Evolutionary conservation across 805 yeast species (phyloP), one percentile per base, ranked within the genome.

Genomic region (Metschnikowia santaceciliae): DNA sequence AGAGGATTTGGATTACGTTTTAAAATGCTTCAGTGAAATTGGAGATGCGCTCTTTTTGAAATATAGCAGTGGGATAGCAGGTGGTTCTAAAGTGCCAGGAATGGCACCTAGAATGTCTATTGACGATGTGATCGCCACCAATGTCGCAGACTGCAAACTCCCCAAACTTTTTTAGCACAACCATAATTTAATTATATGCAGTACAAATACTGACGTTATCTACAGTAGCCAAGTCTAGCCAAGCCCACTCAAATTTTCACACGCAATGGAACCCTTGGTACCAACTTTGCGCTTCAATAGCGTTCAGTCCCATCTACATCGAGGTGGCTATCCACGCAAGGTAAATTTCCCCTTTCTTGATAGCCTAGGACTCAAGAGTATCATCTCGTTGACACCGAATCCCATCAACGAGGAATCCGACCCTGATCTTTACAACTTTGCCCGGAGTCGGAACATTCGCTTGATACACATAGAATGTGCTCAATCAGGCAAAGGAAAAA

Each of bases 261-360:
- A 15, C 46, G n/a, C 22, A 22, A 36, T 36, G 42, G 56, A 53
- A 13, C 59, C 59, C 6, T 61, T 78, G 3, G 84, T 83, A 0
- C 89, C 96, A 0, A 98, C 99, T 2, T 72, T 91, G 53, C 76
- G 90, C 52, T 94, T 86, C 67, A 82, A 83, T 46, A 74, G 81
- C 14, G 81, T 91, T 2, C 88, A 86, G 59, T 81, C 86, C 1
- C 74, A 78, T 45, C 70, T 92, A 3, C 87, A 83, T 61, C 70
- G 98, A 42, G 98, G 98, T 0, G 86, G 95, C 1, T 88, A 87
- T 59, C 98, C 98, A 1, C 77, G 94, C 47, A 81, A 82, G 43
- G 77, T 84, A 50, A 91, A 90, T 62, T 75, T 80, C 53, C 75
- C 84, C 7, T 94, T 85, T 61, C 70, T 94, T 8, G 72, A 77